These are phyloP conservation scores for Beta corolliflora DNA, from an alignment of 179 eudicot species.

Conservation along the genomic window DNA sequence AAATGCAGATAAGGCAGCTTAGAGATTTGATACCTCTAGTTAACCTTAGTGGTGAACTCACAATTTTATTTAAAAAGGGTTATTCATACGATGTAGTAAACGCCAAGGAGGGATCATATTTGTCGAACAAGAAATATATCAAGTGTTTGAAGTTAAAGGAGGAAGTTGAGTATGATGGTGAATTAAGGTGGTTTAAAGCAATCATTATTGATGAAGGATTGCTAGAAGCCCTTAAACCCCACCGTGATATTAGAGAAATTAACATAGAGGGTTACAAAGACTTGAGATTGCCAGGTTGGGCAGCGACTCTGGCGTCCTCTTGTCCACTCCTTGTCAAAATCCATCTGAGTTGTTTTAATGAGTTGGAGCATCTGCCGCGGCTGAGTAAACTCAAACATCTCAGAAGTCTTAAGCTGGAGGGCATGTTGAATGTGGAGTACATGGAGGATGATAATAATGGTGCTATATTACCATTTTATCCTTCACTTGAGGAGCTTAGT, in stretches of 20 bases:
- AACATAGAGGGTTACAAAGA: neutral
- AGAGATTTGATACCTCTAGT: constrained; percentile 3
- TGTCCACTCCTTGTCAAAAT: constrained; percentile 13
- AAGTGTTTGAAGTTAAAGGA: neutral
- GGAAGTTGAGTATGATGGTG: neutral
- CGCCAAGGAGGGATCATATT: neutral
- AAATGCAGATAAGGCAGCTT: neutral
- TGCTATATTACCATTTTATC: neutral
- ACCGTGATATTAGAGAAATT: neutral
- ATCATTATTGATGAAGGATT: neutral
- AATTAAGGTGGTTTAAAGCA: neutral
- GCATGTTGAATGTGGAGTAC: neutral
- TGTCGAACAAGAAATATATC: neutral
- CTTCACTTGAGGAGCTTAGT: neutral
- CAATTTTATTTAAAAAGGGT: neutral
- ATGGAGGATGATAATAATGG: neutral
- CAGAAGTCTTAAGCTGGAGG: neutral
- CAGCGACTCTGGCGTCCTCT: neutral
- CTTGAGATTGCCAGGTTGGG: constrained; percentile 19
- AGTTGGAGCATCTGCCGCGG: constrained; percentile 2
- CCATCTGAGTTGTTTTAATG: neutral
- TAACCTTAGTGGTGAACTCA: constrained; percentile 1
- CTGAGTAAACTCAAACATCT: constrained; percentile 17
- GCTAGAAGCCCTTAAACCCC: neutral
- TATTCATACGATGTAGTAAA: neutral